Evolutionary conservation across 202 grass and related monocot genomes (phyloP), one percentile per base, ranked within the genome.

Genomic region (Thinopyrum obtusiflorum): DNA sequence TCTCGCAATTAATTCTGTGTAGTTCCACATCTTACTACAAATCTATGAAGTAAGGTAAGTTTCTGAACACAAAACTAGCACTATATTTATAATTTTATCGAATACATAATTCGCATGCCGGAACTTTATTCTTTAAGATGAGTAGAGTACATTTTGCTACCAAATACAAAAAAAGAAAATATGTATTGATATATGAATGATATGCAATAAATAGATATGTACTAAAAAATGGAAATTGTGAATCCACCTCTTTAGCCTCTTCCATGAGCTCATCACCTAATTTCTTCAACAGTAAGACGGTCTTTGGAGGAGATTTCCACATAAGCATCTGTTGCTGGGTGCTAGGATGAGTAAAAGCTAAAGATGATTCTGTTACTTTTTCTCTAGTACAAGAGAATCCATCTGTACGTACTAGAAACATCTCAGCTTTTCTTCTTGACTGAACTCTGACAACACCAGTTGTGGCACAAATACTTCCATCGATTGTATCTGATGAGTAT

Each of bases 271-370:
- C 92, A 6, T 94, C 80, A 14, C 97, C 97, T 86, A 99, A 90
- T 87, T 99, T 99, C 70, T 99, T 99, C 67, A 99, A 75, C 59
- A 99, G 80, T 78, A 99, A 85, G 68, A 93, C 93, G 40, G 93
- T 97, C 86, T 94, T 99, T 67, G 97, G 97, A 83, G 93, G 89
- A 91, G 93, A 90, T 82, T 99, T 99, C 97, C 97, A 99, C 93
- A 99, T 99, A 76, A 99, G 93, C 97, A 99, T 99, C 69, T 99
- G 97, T 84, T 97, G 93, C 35, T 99, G 97, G 70, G 97, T 97
- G 88, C 90, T 99, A 70, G 97, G 92, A 80, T 99, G 97, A 9
- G 92, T 93, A 76, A 99, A 99, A 55, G 97, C 93, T 64, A 99
- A 69, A 84, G 93, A 94, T n/a, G 97, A 99, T 86, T 99, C 93